phyloP scores from a whole-genome alignment of 306 rosid genomes.

The Amphicarpaea edgeworthii region DNA sequence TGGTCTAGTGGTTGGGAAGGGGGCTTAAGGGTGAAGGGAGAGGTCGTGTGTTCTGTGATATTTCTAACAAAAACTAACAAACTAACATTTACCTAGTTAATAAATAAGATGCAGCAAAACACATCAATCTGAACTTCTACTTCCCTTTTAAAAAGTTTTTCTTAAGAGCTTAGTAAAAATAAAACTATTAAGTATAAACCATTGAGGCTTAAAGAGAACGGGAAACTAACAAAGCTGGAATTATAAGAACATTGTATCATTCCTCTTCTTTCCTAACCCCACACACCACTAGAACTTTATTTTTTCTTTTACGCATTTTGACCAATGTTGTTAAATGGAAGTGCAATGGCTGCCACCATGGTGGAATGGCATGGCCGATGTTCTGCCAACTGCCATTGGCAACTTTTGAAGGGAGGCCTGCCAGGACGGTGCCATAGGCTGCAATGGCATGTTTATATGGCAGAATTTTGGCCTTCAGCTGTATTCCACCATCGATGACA shows the following conservation, averaged over 20 bases:
- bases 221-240: background rate
- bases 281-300: background rate
- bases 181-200: background rate
- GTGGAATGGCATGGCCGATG: too few species aligned
- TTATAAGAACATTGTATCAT: background rate
- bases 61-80: too few species aligned
- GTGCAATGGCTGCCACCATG: too few species aligned
- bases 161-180: background rate
- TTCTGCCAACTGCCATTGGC: too few species aligned
- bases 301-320: background rate
- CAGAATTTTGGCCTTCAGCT: background rate
- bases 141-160: background rate
- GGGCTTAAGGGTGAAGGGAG: too few species aligned
- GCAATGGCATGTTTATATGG: too few species aligned
- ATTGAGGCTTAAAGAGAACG: background rate
- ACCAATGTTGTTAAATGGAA: background rate
- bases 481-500: too few species aligned
- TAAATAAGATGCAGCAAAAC: background rate
- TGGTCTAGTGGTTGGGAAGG: too few species aligned
- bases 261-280: background rate
- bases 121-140: background rate
- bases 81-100: too few species aligned
- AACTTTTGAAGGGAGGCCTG: too few species aligned
- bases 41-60: too few species aligned
- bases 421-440: too few species aligned